These are phyloP conservation scores for Colletotrichum sublineola DNA, from an alignment of 2,329 filamentous ascomycete species.

Conservation along the genomic window DNA sequence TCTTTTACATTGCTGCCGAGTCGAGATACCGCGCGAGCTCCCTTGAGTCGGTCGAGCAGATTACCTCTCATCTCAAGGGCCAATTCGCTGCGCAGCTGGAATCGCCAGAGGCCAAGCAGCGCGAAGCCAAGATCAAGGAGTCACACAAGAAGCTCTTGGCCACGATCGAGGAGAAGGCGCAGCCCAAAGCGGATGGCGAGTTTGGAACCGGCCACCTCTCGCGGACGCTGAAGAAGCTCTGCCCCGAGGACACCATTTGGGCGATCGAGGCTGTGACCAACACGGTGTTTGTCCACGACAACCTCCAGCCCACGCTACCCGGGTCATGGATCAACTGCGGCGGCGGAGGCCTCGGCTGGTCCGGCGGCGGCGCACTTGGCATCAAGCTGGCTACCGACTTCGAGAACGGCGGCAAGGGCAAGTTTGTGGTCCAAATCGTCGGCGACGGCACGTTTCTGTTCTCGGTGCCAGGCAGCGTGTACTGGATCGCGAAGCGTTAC, in stretches of 20 bases:
- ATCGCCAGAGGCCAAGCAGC: constrained; percentile 52
- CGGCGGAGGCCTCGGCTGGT: constrained; percentile 85
- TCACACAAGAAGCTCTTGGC: constrained; percentile 71
- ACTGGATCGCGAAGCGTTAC: constrained; percentile 69
- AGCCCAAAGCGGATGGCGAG: constrained; percentile 71
- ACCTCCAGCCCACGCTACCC: constrained; percentile 75
- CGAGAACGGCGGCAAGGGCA: constrained; percentile 58
- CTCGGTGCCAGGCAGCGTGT: constrained; percentile 65
- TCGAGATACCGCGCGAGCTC: constrained; percentile 77
- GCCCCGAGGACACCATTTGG: constrained; percentile 73
- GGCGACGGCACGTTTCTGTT: constrained; percentile 71
- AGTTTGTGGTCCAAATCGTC: constrained; percentile 68
- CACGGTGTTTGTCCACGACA: constrained; percentile 75
- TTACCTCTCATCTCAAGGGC: constrained; percentile 71
- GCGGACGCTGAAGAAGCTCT: constrained; percentile 49
- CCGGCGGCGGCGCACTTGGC: constrained; percentile 79
- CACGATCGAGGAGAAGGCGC: constrained; percentile 67
- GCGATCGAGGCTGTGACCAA: constrained; percentile 85
- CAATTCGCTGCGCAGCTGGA: constrained; percentile 56
- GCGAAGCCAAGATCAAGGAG: constrained; percentile 68
- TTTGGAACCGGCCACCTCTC: constrained; percentile 57
- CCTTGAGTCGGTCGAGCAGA: constrained; percentile 74
- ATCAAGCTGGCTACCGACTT: constrained; percentile 76
- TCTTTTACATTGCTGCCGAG: constrained; percentile 78
- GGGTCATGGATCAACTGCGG: constrained; percentile 87